These are phyloP conservation scores for Triticum timopheevii DNA, from an alignment of 176 grass and related monocot species.

Conservation along the genomic window DNA sequence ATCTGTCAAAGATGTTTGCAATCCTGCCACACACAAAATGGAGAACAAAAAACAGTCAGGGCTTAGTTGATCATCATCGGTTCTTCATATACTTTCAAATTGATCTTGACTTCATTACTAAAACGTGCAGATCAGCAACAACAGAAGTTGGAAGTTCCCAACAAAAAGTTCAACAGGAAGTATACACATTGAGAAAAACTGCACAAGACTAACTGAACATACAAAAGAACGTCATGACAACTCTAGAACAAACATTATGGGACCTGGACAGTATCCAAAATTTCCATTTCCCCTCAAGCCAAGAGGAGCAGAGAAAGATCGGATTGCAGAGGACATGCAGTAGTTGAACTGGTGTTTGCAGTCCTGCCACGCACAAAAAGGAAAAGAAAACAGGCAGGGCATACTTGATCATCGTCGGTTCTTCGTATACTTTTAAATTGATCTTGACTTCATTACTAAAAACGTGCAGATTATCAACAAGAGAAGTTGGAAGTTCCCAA, in stretches of 20 bases:
- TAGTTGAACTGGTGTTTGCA: not conserved
- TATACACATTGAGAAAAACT: not conserved
- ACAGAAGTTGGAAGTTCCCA: too few species aligned
- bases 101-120: not conserved
- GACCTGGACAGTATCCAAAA: not conserved
- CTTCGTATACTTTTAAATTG: not conserved
- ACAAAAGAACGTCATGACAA: not conserved
- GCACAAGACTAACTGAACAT: not conserved
- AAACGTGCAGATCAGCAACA: not conserved
- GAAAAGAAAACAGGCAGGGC: not conserved
- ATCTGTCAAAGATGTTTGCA: constrained; percentile 66
- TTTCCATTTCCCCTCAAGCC: not conserved
- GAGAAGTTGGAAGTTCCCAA: not conserved
- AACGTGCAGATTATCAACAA: not conserved
- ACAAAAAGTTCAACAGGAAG: not conserved
- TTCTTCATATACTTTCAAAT: not conserved
- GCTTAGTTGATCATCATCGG: not conserved
- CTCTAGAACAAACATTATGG: not conserved
- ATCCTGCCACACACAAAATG: constrained; percentile 41
- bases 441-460: not conserved
- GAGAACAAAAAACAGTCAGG: not conserved
- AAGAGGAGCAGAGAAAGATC: not conserved
- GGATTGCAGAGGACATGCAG: constrained; percentile 5
- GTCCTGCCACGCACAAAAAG: too few species aligned
- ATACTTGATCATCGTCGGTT: not conserved